Evolutionary conservation across 306 rosid species (phyloP).

Genomic region (Prinsepia uniflora): DNA sequence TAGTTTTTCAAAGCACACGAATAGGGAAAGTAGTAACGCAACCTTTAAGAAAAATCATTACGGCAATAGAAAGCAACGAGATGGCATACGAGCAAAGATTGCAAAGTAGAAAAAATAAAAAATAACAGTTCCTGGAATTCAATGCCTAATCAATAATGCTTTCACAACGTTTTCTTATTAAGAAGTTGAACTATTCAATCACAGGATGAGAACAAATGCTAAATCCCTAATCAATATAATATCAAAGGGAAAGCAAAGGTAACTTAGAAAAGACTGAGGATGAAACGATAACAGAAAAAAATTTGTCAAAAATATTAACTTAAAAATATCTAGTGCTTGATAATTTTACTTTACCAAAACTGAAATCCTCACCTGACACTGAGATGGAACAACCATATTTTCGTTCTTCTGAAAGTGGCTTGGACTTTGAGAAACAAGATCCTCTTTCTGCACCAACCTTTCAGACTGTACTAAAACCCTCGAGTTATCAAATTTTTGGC

Average conservation of each 20-base stretch:
- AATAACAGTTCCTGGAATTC: neutral
- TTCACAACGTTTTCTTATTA: neutral
- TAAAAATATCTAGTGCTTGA: no score
- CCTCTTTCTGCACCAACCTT: conserved; percentile 34
- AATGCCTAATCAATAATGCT: neutral
- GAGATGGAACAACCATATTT: conserved; percentile 28
- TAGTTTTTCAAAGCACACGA: neutral
- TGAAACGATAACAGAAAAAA: conserved; percentile 4
- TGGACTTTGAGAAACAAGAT: conserved; percentile 34
- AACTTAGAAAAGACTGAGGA: neutral
- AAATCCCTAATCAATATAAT: neutral
- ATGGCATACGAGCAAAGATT: neutral
- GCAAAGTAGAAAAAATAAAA: no score
- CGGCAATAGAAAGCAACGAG: neutral
- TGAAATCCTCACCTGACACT: conserved; percentile 50
- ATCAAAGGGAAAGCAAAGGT: neutral
- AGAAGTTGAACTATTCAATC: neutral
- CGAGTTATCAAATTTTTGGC: conserved; percentile 33
- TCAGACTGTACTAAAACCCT: conserved; percentile 21
- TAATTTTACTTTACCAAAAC: neutral
- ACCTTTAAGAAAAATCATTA: neutral
- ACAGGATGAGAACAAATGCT: neutral
- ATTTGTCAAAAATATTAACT: no score
- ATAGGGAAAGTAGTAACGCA: neutral
- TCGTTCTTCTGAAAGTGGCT: conserved; percentile 32